Percentiles rank a stretch among this genome's conserved stretches.
Conservation (phyloP, 2,329 filamentous ascomycete genomes). For the Myriosclerotinia duriaeana region DNA sequence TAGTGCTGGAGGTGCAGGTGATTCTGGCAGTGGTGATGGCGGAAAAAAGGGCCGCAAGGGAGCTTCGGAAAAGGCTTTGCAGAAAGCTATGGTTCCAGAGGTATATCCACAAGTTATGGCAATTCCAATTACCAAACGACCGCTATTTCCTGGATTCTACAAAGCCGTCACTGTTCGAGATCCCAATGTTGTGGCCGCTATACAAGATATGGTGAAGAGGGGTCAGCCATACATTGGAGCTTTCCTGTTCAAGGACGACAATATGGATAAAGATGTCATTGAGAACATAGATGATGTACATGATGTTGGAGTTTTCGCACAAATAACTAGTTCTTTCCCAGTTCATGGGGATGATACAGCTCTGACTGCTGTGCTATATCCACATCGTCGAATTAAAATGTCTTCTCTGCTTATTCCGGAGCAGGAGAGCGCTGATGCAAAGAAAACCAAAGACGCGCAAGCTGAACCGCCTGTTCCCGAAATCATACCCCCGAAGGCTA, state of each 20-base stretch:
- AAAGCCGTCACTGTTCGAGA: slow-evolving; percentile 97
- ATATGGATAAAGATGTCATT: slow-evolving; percentile 90
- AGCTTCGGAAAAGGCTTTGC: slow-evolving; percentile 69
- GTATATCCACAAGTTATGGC: slow-evolving; percentile 97
- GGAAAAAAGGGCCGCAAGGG: slow-evolving; percentile 70
- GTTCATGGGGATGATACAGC: slow-evolving; percentile 81
- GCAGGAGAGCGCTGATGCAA: slow-evolving; percentile 44
- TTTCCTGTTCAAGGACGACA: slow-evolving; percentile 95
- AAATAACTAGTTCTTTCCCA: slow-evolving; percentile 95
- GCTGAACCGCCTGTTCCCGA: slow-evolving; percentile 55
- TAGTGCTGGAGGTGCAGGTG: slow-evolving; percentile 34
- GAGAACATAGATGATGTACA: slow-evolving; percentile 88
- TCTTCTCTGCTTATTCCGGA: slow-evolving; percentile 74
- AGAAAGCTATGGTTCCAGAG: slow-evolving; percentile 88
- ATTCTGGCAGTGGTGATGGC: slow-evolving; percentile 51
- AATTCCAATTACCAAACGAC: slow-evolving; percentile 90
- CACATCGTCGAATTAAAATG: slow-evolving; percentile 89
- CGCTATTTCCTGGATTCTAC: slow-evolving; percentile 96
- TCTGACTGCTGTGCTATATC: slow-evolving; percentile 91
- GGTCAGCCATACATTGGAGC: slow-evolving; percentile 97
- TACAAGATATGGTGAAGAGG: slow-evolving; percentile 94
- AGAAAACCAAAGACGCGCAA: slow-evolving; percentile 47
- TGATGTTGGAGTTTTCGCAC: slow-evolving; percentile 94
- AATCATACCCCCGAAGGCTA: slow-evolving; percentile 55
- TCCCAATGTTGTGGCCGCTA: slow-evolving; percentile 84